Evolutionary conservation across 2,329 filamentous ascomycete genomes (phyloP).

Genomic region (Byssothecium circinans): DNA sequence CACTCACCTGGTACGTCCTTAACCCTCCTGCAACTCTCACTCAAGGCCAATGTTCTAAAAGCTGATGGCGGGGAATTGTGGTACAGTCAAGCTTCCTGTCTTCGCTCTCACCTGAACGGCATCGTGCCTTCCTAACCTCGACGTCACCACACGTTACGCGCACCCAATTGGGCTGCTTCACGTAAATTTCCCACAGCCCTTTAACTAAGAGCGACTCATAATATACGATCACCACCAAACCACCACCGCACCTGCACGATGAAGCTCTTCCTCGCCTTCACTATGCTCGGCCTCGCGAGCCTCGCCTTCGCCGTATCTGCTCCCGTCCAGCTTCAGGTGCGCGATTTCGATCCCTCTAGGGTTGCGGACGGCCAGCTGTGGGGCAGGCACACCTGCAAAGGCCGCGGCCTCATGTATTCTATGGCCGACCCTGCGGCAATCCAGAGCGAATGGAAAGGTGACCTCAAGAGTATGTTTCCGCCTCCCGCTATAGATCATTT

Average conservation of each 20-base stretch:
- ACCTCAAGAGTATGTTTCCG: slow-evolving; percentile 5
- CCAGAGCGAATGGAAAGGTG: slow-evolving; percentile 16
- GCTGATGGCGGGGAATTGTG: no score
- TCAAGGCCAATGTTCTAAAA: no score
- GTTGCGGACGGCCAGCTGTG: slow-evolving; percentile 2
- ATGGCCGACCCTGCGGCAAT: slow-evolving; percentile 16
- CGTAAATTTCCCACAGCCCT: no score
- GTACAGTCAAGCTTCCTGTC: no score
- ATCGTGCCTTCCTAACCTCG: no score
- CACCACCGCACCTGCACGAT: background rate
- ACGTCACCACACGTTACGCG: no score
- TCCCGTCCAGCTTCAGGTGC: background rate
- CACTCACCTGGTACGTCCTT: no score
- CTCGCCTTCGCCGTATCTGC: background rate
- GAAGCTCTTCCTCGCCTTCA: background rate
- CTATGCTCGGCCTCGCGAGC: background rate
- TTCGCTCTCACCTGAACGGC: no score
- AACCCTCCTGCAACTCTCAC: no score
- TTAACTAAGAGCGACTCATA: no score
- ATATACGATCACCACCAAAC: no score
- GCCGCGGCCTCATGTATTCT: slow-evolving; percentile 12
- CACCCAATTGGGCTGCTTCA: no score
- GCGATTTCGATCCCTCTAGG: slow-evolving; percentile 3
- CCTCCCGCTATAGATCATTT: background rate
- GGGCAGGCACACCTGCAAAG: slow-evolving; percentile 11